A percentile compares a stretch with the other conserved stretches of the same genome.
phyloP scores from a whole-genome alignment of 371 early-diverging fungal species.

The Capillidium rhysosporum region DNA sequence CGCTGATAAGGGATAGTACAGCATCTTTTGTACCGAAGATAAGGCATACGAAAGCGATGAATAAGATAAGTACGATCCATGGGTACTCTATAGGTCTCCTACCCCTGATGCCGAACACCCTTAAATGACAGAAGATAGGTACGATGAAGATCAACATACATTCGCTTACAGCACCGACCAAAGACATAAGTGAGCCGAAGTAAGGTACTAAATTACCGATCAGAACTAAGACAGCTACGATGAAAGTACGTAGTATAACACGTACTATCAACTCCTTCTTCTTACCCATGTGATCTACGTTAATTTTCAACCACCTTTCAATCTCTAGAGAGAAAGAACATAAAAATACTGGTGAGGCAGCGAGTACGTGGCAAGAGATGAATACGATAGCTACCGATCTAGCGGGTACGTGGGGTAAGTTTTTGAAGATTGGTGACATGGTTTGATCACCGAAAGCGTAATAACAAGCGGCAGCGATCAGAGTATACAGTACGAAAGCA shows the following conservation, averaged over 20 bases:
- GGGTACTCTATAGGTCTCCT: constrained; percentile 31
- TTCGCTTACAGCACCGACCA: constrained; percentile 60
- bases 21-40: constrained; percentile 57
- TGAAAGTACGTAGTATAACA: constrained; percentile 27
- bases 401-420: constrained; percentile 38
- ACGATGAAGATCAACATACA: constrained; percentile 59
- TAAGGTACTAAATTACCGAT: constrained; percentile 49
- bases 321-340: constrained; percentile 61
- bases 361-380: constrained; percentile 59
- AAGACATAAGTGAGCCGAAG: constrained; percentile 59
- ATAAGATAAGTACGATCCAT: constrained; percentile 29
- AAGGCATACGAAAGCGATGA: constrained; percentile 47
- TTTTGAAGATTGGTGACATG: constrained; percentile 47
- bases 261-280: constrained; percentile 23
- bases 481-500: constrained; percentile 49
- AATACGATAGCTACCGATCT: constrained; percentile 42
- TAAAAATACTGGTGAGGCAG: constrained; percentile 56
- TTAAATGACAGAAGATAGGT: constrained; percentile 59
- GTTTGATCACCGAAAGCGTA: constrained; percentile 51
- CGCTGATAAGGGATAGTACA: constrained; percentile 19
- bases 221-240: constrained; percentile 29
- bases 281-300: constrained; percentile 25
- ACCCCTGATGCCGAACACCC: constrained; percentile 39
- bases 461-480: constrained; percentile 60
- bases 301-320: constrained; percentile 49